Conservation (phyloP, 768 basidiomycete species). For the Clitopilus passeckerianus region DNA sequence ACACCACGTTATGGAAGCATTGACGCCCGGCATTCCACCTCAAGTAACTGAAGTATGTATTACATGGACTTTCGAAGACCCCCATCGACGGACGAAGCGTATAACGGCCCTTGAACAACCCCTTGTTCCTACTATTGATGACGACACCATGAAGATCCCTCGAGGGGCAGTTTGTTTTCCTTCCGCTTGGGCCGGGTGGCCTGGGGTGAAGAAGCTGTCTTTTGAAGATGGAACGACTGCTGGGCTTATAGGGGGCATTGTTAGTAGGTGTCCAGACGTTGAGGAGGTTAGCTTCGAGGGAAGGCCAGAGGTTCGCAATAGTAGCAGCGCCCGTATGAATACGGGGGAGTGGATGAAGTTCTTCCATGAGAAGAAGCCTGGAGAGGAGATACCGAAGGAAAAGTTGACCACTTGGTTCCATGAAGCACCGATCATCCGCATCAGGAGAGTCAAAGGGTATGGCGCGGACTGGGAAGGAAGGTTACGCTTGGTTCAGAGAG, state of each 20-base stretch:
- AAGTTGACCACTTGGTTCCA: background rate
- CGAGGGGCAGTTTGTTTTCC: background rate
- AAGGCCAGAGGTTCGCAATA: background rate
- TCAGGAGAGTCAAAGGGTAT: background rate
- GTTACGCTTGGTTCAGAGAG: background rate
- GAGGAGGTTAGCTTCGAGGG: background rate
- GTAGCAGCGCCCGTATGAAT: background rate
- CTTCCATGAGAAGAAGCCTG: background rate
- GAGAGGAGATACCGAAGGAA: background rate
- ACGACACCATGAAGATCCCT: background rate
- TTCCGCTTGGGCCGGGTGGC: background rate
- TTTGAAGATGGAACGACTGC: background rate
- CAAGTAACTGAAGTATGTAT: background rate
- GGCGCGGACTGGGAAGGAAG: background rate
- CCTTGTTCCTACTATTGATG: background rate
- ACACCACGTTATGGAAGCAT: background rate
- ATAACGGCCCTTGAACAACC: background rate
- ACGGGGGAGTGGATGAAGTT: background rate
- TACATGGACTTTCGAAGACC: background rate
- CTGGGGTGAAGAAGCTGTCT: background rate
- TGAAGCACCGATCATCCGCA: background rate
- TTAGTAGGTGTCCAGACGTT: background rate
- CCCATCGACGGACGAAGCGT: background rate
- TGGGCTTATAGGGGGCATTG: background rate
- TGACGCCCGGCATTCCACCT: background rate